Evolutionary conservation across 1,284 basidiomycete genomes (phyloP).

Genomic region (Phellopilus nigrolimitatus): DNA sequence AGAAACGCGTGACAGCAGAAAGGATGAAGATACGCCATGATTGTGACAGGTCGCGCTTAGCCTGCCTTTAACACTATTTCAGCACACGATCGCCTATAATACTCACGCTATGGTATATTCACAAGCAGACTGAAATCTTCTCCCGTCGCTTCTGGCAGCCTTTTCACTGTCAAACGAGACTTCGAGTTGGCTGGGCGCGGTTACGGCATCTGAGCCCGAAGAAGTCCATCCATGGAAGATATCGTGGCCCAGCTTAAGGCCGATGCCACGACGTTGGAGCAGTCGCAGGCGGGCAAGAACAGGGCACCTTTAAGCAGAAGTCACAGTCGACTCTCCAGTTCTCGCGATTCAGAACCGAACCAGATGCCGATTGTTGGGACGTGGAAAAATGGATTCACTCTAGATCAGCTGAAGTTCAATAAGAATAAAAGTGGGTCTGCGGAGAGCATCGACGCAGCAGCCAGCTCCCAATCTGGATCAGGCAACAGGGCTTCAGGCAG

Average conservation of each 20-base stretch:
- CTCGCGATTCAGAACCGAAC: background rate
- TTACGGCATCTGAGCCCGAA: too few species aligned
- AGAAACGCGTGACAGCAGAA: background rate
- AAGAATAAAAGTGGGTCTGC: background rate
- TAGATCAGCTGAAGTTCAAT: background rate
- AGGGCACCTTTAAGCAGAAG: background rate
- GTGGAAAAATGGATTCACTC: background rate
- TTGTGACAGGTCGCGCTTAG: too few species aligned
- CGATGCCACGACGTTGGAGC: background rate
- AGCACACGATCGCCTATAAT: too few species aligned
- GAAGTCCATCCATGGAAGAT: constrained; percentile 2
- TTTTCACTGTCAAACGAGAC: too few species aligned
- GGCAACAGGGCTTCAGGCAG: background rate
- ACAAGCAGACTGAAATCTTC: too few species aligned
- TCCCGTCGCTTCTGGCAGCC: too few species aligned
- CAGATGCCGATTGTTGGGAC: background rate
- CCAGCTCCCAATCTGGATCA: background rate
- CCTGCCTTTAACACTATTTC: too few species aligned
- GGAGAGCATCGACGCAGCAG: background rate
- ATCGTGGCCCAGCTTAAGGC: background rate
- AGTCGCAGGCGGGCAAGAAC: background rate
- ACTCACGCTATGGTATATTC: too few species aligned
- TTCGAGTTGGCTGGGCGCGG: too few species aligned
- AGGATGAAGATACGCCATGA: too few species aligned
- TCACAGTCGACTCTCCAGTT: background rate